Evolutionary conservation across 129 eudicot species (phyloP).

Genomic region (Escallonia herrerae): DNA sequence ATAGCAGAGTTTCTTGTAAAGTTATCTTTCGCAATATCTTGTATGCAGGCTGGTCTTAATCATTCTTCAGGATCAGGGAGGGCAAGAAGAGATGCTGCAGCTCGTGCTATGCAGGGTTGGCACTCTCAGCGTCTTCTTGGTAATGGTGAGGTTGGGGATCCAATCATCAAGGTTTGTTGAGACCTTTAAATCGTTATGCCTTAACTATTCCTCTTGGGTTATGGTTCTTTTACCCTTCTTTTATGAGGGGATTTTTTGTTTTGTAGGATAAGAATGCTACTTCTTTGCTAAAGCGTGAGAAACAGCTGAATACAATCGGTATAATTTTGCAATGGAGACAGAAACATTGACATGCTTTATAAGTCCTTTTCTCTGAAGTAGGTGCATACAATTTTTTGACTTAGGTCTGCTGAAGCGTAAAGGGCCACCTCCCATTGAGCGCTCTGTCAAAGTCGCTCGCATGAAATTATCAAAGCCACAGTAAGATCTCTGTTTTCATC

Average conservation of each 20-base stretch:
- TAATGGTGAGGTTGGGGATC: slow-evolving; percentile 93
- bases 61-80: slow-evolving; percentile 83
- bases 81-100: slow-evolving; percentile 95
- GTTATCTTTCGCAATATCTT: neutral
- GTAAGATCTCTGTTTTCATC: slow-evolving; percentile 39
- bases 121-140: slow-evolving; percentile 83
- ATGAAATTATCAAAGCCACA: slow-evolving; percentile 50
- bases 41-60: slow-evolving; percentile 39
- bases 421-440: slow-evolving; percentile 59
- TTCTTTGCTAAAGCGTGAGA: slow-evolving; percentile 57
- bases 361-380: neutral
- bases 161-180: slow-evolving; percentile 64
- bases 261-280: slow-evolving; percentile 61
- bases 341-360: neutral
- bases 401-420: slow-evolving; percentile 78
- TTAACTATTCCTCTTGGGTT: neutral
- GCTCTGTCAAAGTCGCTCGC: slow-evolving; percentile 52
- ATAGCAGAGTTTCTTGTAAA: too few relatives aligned
- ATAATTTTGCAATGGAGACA: slow-evolving; percentile 14
- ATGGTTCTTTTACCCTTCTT: slow-evolving; percentile 2
- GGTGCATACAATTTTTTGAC: slow-evolving; percentile 1
- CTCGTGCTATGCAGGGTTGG: slow-evolving; percentile 99
- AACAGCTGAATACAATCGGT: slow-evolving; percentile 73
- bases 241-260: slow-evolving; percentile 5
- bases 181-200: neutral